Evolutionary conservation across 164 flowering plant genomes (phyloP), one percentile per base, ranked within the genome.

Genomic region (Litsea cubeba): DNA sequence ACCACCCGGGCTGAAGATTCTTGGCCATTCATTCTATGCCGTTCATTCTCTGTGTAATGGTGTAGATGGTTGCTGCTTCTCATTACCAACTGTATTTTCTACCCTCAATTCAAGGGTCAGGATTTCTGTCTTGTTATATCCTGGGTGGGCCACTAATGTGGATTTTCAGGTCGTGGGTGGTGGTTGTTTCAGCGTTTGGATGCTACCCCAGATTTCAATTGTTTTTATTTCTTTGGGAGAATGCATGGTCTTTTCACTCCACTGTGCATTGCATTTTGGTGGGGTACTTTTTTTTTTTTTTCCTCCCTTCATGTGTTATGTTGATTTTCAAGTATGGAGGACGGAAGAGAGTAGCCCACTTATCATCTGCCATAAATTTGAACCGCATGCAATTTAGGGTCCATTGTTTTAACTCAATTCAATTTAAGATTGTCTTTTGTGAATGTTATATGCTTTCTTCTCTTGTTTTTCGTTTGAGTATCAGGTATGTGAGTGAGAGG

Each of bases 401-500:
- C 60, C n/a, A n/a, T 54, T 54, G 4, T 54, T 20, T 54, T 40
- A 40, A 40, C 7, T 40, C 46, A 40, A 40, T 40, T 40, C 11
- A 40, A n/a, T n/a, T n/a, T n/a, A n/a, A 17, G 30, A 6, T 15
- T 66, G 15, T 26, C 32, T 15, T 30, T 66, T 32, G 15, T 66
- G 15, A 28, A 24, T 68, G 23, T 20, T 28, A 32, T 28, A 0
- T n/a, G 22, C 35, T 63, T 18, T 62, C 15, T 66, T 26, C 14
- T n/a, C 17, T 25, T 66, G 15, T n/a, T 12, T 66, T 23, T 4
- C 17, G 24, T 64, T 3, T 62, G 22, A 26, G n/a, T 26, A 58
- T 60, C 63, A 90, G 95, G 95, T 96, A 60, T 74, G 81, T 96
- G 67, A 72, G 81, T 5, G 95, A 85, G 72, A 88, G 98, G 68